Conservation (phyloP, 2,329 filamentous ascomycete genomes). For the Aspergillus oerlinghausenensis region DNA sequence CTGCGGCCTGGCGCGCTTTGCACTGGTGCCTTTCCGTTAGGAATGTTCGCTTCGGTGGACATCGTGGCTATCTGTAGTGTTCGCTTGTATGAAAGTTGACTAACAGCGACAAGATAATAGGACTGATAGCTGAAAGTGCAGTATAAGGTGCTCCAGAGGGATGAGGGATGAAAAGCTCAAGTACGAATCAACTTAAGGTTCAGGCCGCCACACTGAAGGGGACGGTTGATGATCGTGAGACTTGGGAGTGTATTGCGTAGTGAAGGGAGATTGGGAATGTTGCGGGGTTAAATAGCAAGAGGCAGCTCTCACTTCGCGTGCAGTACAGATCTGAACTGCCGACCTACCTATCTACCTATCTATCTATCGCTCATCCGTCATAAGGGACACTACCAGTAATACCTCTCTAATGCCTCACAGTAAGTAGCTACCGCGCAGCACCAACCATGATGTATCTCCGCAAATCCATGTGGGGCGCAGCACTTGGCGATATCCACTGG, state of each 20-base stretch:
- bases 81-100: neutral
- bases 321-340: neutral
- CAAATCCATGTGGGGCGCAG: neutral
- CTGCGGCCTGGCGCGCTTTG: conserved; percentile 5
- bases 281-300: neutral
- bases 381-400: too few species aligned
- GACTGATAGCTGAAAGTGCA: too few species aligned
- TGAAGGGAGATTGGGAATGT: neutral
- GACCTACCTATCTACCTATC: too few species aligned
- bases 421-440: too few species aligned
- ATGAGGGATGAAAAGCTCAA: neutral
- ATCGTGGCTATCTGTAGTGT: conserved; percentile 11
- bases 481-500: neutral
- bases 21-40: conserved; percentile 33
- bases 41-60: conserved; percentile 22
- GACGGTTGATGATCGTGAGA: neutral
- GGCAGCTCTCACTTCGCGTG: neutral
- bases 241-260: too few species aligned
- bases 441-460: neutral
- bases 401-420: too few species aligned
- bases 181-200: neutral
- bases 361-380: too few species aligned
- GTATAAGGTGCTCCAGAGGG: neutral
- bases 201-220: too few species aligned
- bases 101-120: too few species aligned